phyloP scores from a whole-genome alignment of 1,284 basidiomycete genomes.

The Rhodotorula sp. region DNA sequence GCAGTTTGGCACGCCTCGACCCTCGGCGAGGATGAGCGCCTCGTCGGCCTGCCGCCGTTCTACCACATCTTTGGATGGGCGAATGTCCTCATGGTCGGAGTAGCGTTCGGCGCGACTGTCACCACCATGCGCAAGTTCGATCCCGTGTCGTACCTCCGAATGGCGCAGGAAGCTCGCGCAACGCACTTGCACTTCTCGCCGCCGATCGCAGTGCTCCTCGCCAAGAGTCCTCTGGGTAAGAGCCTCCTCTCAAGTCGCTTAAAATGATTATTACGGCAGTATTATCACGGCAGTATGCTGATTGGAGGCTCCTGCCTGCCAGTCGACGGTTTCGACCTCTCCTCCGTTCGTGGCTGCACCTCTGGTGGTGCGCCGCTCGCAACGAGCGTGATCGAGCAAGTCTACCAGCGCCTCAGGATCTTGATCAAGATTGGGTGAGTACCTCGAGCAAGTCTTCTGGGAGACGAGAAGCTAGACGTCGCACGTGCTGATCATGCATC shows the following conservation, averaged over 20 bases:
- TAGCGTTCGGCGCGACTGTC: constrained; percentile 48
- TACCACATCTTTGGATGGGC: constrained; percentile 46
- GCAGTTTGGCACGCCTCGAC: constrained; percentile 44
- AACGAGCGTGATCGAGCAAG: constrained; percentile 47
- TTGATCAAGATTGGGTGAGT: constrained; percentile 46
- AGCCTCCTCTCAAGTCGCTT: neutral
- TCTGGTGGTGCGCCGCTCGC: constrained; percentile 51
- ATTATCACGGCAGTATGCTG: neutral
- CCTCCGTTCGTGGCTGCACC: constrained; percentile 47
- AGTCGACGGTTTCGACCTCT: constrained; percentile 46
- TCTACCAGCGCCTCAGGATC: constrained; percentile 48
- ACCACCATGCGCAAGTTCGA: constrained; percentile 49
- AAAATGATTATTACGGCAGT: constrained; percentile 10
- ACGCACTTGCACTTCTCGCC: constrained; percentile 52
- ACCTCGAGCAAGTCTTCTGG: neutral
- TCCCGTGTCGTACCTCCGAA: constrained; percentile 47
- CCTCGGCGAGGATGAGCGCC: constrained; percentile 42
- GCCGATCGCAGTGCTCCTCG: constrained; percentile 50
- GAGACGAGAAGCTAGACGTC: too few species aligned
- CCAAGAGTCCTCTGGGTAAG: constrained; percentile 46
- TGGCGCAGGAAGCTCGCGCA: constrained; percentile 46
- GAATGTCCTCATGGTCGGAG: constrained; percentile 45
- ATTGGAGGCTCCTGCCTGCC: neutral
- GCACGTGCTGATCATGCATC: neutral
- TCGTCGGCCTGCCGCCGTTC: constrained; percentile 49